These are phyloP conservation scores for Candida sithepensis DNA, from an alignment of 805 yeast species.

Conservation along the genomic window DNA sequence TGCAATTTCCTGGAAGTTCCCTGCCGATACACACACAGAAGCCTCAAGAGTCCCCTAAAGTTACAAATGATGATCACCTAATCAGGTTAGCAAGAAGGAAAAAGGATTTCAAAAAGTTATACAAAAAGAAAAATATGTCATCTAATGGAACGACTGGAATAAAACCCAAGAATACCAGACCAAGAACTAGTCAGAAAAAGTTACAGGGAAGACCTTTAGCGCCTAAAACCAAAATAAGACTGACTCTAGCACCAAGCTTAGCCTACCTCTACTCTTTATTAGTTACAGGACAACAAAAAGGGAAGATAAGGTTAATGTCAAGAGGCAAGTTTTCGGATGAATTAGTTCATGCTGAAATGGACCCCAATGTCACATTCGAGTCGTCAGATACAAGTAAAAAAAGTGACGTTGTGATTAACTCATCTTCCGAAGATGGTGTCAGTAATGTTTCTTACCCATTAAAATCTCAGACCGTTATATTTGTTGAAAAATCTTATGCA, in stretches of 20 bases:
- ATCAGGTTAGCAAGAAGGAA: neutral
- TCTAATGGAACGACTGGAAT: neutral
- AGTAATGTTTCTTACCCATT: conserved; percentile 6
- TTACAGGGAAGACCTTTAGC: conserved; percentile 41
- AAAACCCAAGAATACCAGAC: no score
- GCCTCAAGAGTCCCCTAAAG: neutral
- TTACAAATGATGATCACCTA: neutral
- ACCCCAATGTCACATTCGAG: neutral
- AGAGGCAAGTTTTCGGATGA: neutral
- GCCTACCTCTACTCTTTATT: conserved; percentile 39
- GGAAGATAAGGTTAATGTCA: neutral
- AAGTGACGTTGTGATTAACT: neutral
- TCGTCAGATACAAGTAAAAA: neutral
- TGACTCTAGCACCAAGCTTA: conserved; percentile 41
- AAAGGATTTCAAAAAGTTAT: neutral
- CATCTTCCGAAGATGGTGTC: neutral
- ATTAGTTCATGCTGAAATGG: neutral
- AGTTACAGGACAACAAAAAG: conserved; percentile 25
- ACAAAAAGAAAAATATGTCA: neutral
- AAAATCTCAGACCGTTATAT: conserved; percentile 15
- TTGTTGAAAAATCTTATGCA: conserved; percentile 10
- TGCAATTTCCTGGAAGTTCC: neutral
- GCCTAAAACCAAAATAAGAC: conserved; percentile 44
- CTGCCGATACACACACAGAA: neutral
- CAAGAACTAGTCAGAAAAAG: no score